phyloP scores from a whole-genome alignment of 495 filamentous ascomycete species.

The Paragyromitra xinjiangensis region DNA sequence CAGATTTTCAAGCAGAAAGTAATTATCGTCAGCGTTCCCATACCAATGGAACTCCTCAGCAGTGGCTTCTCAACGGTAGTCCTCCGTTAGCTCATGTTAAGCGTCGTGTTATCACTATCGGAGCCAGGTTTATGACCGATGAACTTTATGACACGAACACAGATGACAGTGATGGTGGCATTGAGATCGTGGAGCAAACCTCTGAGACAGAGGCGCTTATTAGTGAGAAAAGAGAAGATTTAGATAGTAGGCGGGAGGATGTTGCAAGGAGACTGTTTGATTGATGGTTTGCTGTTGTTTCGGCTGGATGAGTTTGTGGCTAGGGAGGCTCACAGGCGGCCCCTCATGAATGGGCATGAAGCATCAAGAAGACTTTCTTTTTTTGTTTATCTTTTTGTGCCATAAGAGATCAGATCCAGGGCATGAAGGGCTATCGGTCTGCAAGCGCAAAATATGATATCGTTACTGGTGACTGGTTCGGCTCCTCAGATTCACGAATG shows the following conservation, averaged over 20 bases:
- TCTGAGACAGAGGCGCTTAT: conserved; percentile 38
- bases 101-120: neutral
- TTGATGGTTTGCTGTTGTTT: neutral
- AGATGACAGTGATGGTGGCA: conserved; percentile 50
- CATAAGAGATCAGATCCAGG: neutral
- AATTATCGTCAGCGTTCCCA: neutral
- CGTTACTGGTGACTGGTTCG: neutral
- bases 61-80: neutral
- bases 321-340: neutral
- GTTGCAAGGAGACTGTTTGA: conserved; percentile 1
- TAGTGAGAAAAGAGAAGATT: neutral
- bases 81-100: neutral
- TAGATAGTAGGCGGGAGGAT: neutral
- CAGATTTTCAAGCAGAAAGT: neutral
- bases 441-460: neutral
- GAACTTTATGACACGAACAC: neutral
- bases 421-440: neutral
- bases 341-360: neutral
- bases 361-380: neutral
- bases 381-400: conserved; percentile 2
- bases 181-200: conserved; percentile 55
- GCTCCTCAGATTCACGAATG: neutral
- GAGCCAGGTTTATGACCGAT: neutral
- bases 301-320: neutral
- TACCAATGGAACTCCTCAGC: neutral